Evolutionary conservation across 2,329 filamentous ascomycete genomes (phyloP).

Genomic region (Conoideocrella luteorostrata): DNA sequence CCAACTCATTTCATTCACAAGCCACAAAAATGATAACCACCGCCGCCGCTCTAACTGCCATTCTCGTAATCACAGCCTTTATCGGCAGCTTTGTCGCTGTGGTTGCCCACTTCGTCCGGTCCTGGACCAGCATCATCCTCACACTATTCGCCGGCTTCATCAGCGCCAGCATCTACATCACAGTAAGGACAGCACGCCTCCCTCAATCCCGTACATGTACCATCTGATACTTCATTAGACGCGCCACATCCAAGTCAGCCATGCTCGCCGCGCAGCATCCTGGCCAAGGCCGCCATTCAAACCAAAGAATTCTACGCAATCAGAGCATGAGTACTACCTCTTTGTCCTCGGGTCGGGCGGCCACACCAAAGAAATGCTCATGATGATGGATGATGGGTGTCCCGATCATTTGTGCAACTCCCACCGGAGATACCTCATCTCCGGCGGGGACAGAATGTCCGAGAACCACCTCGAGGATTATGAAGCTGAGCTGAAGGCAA

Average conservation of each 20-base stretch:
- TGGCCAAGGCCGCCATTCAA: conserved; percentile 8
- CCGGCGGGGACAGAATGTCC: conserved; percentile 66
- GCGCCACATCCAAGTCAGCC: conserved; percentile 23
- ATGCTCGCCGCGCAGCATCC: conserved; percentile 13
- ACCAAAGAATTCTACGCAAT: not conserved
- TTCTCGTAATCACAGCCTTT: not conserved
- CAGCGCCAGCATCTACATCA: conserved; percentile 21
- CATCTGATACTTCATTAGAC: conserved; percentile 14
- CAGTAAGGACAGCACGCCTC: conserved; percentile 16
- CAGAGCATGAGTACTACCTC: conserved; percentile 50
- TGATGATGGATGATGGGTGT: conserved; percentile 64
- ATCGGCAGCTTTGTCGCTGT: not conserved
- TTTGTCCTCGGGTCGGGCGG: conserved; percentile 88
- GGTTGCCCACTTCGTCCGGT: not conserved
- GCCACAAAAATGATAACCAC: not conserved
- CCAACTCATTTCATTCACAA: too few species aligned
- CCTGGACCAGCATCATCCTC: conserved; percentile 6
- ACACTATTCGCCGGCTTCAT: conserved; percentile 15
- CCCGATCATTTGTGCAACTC: conserved; percentile 42
- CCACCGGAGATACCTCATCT: conserved; percentile 77
- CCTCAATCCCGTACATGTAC: not conserved
- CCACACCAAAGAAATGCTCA: conserved; percentile 91
- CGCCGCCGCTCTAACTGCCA: not conserved
- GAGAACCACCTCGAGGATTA: conserved; percentile 58
- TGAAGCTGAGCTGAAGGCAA: conserved; percentile 25